These are phyloP conservation scores for Phtheirospermum japonicum DNA, from an alignment of 257 asterid genomes.

Conservation along the genomic window DNA sequence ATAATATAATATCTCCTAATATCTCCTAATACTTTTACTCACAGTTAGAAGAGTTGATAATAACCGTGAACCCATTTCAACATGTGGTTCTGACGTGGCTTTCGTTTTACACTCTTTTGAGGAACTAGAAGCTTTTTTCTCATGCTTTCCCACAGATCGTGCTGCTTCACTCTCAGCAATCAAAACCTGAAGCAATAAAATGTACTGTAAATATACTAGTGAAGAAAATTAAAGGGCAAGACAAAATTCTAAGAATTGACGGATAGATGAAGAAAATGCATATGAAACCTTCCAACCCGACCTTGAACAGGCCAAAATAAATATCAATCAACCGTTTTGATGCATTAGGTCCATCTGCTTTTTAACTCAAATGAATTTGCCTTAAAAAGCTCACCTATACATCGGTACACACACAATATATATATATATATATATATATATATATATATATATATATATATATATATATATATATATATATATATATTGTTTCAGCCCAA, in stretches of 20 bases:
- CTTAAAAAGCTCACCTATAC: constrained; percentile 77
- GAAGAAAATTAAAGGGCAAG: too few species aligned
- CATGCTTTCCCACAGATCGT: constrained; percentile 37
- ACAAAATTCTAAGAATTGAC: too few species aligned
- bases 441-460: too few species aligned
- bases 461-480: too few species aligned
- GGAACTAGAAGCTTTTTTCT: constrained; percentile 38
- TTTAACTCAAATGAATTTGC: constrained; percentile 84
- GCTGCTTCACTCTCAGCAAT: constrained; percentile 62
- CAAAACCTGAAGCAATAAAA: constrained; percentile 60
- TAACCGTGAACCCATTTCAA: constrained; percentile 95
- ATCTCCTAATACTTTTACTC: too few species aligned
- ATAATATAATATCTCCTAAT: too few species aligned
- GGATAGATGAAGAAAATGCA: too few species aligned
- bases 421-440: not conserved
- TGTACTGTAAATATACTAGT: not conserved
- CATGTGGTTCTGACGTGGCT: constrained; percentile 47
- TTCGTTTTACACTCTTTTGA: constrained; percentile 46
- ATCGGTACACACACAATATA: constrained; percentile 26
- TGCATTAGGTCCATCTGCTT: constrained; percentile 88
- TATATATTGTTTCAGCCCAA: too few species aligned
- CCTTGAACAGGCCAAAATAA: constrained; percentile 95
- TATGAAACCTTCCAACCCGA: constrained; percentile 27
- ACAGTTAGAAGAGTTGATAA: constrained; percentile 83
- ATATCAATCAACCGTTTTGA: constrained; percentile 90